Conservation (phyloP, 306 rosid genomes). For the Senna siamea region DNA sequence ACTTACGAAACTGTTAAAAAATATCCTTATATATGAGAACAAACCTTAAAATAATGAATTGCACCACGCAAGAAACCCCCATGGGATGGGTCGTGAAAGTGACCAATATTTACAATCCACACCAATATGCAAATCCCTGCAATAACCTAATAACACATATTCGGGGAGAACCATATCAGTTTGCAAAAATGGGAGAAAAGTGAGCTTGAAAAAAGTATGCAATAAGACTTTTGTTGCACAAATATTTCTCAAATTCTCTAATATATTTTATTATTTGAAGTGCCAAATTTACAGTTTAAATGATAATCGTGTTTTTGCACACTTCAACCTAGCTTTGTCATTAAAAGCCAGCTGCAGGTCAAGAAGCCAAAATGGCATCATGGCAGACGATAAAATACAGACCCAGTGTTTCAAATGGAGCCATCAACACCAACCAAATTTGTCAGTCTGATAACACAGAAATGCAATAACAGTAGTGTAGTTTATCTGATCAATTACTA, state of each 20-base stretch:
- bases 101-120: slow-evolving; percentile 98
- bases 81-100: slow-evolving; percentile 97
- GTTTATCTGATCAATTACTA: slow-evolving; percentile 24
- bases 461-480: slow-evolving; percentile 27
- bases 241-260: slow-evolving; percentile 3
- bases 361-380: slow-evolving; percentile 34
- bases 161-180: slow-evolving; percentile 26
- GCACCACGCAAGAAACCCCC: slow-evolving; percentile 97
- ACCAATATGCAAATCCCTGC: slow-evolving; percentile 95
- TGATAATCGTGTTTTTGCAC: slow-evolving; percentile 14
- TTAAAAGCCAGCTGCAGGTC: slow-evolving; percentile 27
- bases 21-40: slow-evolving; percentile 29
- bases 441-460: slow-evolving; percentile 20
- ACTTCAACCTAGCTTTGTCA: slow-evolving; percentile 24
- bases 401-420: slow-evolving; percentile 31
- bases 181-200: slow-evolving; percentile 31
- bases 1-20: slow-evolving; percentile 15
- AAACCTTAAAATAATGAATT: slow-evolving; percentile 98
- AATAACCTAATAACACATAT: slow-evolving; percentile 71
- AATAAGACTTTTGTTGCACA: slow-evolving; percentile 27
- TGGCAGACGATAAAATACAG: slow-evolving; percentile 15
- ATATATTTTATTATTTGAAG: slow-evolving; percentile 31
- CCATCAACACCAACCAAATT: slow-evolving; percentile 24
- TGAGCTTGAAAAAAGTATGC: slow-evolving; percentile 32
- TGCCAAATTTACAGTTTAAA: slow-evolving; percentile 17